Evolutionary conservation across 805 yeast genomes (phyloP).

Genomic region (Kodamaea sagamina): DNA sequence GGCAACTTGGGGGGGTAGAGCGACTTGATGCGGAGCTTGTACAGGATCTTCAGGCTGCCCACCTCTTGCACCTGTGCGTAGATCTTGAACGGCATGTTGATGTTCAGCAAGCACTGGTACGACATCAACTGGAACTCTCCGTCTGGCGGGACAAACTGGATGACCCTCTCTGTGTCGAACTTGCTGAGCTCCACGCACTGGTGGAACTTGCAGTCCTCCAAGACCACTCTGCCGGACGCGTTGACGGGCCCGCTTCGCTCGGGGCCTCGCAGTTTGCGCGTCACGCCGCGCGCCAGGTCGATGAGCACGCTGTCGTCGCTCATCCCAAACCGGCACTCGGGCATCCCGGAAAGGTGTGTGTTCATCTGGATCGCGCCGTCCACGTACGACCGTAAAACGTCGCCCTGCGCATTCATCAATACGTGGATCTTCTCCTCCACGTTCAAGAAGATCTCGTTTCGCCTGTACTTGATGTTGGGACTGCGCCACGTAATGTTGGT

Average conservation of each 20-base stretch:
- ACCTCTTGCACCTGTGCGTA: slow-evolving; percentile 52
- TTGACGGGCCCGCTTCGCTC: slow-evolving; percentile 20
- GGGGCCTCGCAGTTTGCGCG: not conserved
- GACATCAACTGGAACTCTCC: slow-evolving; percentile 83
- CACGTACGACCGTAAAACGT: slow-evolving; percentile 66
- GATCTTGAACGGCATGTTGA: slow-evolving; percentile 71
- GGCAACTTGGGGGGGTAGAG: slow-evolving; percentile 56
- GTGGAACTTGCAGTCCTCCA: slow-evolving; percentile 83
- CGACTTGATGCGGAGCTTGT: slow-evolving; percentile 63
- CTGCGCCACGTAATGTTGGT: slow-evolving; percentile 64
- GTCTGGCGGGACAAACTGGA: slow-evolving; percentile 83
- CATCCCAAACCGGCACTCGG: slow-evolving; percentile 78
- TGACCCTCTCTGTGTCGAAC: slow-evolving; percentile 63
- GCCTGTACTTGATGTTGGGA: slow-evolving; percentile 69
- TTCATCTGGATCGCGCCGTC: slow-evolving; percentile 75
- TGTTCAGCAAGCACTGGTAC: slow-evolving; percentile 51
- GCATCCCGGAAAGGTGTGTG: slow-evolving; percentile 77
- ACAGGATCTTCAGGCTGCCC: slow-evolving; percentile 50
- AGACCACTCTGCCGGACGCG: slow-evolving; percentile 50
- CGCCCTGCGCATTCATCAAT: slow-evolving; percentile 64
- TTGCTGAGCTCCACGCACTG: slow-evolving; percentile 77
- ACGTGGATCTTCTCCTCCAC: slow-evolving; percentile 75
- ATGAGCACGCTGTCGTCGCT: slow-evolving; percentile 48
- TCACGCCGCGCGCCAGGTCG: slow-evolving; percentile 9
- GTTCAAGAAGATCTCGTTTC: slow-evolving; percentile 77